Base-by-base conservation (phyloP, 2,329 filamentous ascomycete species). In the Neonectria sp. region DNA sequence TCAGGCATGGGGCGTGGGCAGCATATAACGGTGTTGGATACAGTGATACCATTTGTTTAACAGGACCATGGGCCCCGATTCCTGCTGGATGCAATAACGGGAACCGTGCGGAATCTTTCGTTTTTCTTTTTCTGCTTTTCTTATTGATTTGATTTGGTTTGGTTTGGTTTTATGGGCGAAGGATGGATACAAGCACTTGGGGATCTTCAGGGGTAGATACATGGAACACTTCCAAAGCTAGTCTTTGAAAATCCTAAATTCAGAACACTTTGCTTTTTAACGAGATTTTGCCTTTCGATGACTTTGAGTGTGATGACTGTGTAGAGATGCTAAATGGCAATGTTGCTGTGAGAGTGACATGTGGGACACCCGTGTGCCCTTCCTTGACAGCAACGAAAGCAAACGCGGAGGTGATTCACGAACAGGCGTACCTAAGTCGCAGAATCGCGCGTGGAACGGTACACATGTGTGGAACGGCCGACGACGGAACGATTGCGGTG, bases 21-120 rank as follows among this genome's bases (percentile, higher is more conserved):
- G 70, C 73, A 75, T 72, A 73, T 65, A 67, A 75, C 63, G 73
- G 73, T 72, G 73, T 75, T 75, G 73, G 73, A 75, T 75, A 75
- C 60, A 73, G 37, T 69, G 70, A 75, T 75, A 75, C 73, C 73
- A 75, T 60, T 72, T 73, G 70, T 62, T 67, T 37, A 63, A 60
- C 35, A 17, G 52, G 60, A 53, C 25, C 51, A 48, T 13, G 33
- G 45, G 40, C 24, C 64, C 49, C 40, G 11, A 40, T 40, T 65
- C 51, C 46, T 57, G 33, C 60, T 56, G 35, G 60, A 63, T 11
- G 60, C 43, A 63, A 57, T 21, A 40, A 46, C 11, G 29, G 60
- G 43, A 45, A 15, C 29, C 33, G 60, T 25, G 35, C 52, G 56
- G 33, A 25, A 40, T 43, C 55, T 43, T 58, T 56, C 52, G 17